A percentile compares a stretch with the other conserved stretches of the same genome.
These are phyloP conservation scores for Auricularia sp. DNA, from an alignment of 768 basidiomycete genomes.

Conservation along the genomic window DNA sequence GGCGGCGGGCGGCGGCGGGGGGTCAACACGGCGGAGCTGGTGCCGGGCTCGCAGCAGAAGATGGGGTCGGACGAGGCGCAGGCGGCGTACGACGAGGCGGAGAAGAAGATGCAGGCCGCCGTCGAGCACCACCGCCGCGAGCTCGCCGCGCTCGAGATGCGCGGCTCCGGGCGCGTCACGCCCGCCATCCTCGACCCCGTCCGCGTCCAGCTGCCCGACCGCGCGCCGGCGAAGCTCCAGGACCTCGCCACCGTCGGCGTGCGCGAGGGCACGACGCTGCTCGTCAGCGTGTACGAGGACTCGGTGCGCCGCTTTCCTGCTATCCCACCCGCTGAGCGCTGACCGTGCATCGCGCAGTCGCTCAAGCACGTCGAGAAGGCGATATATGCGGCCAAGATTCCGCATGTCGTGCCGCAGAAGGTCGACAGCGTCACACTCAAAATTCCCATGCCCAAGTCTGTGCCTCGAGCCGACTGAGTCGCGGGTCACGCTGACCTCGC, in stretches of 20 bases:
- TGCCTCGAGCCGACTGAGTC: not conserved
- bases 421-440: slow-evolving; percentile 63
- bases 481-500: slow-evolving; percentile 1
- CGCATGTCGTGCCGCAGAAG: slow-evolving; percentile 61
- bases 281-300: slow-evolving; percentile 73
- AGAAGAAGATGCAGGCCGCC: slow-evolving; percentile 49
- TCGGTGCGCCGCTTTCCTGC: slow-evolving; percentile 37
- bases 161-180: slow-evolving; percentile 68
- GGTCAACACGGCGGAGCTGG: slow-evolving; percentile 38
- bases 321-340: slow-evolving; percentile 13
- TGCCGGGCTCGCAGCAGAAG: slow-evolving; percentile 59
- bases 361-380: slow-evolving; percentile 68
- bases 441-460: slow-evolving; percentile 70
- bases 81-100: slow-evolving; percentile 53
- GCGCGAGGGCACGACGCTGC: slow-evolving; percentile 59
- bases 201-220: slow-evolving; percentile 41
- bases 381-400: slow-evolving; percentile 65
- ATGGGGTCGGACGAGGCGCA: slow-evolving; percentile 44
- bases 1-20: not conserved
- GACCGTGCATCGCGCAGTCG: slow-evolving; percentile 39
- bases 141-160: slow-evolving; percentile 58
- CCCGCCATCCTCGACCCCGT: slow-evolving; percentile 63
- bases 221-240: slow-evolving; percentile 32
- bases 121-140: slow-evolving; percentile 75
- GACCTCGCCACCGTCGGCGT: slow-evolving; percentile 76